Base-by-base conservation (phyloP, 495 filamentous ascomycete species). In the Monascus purpureus region DNA sequence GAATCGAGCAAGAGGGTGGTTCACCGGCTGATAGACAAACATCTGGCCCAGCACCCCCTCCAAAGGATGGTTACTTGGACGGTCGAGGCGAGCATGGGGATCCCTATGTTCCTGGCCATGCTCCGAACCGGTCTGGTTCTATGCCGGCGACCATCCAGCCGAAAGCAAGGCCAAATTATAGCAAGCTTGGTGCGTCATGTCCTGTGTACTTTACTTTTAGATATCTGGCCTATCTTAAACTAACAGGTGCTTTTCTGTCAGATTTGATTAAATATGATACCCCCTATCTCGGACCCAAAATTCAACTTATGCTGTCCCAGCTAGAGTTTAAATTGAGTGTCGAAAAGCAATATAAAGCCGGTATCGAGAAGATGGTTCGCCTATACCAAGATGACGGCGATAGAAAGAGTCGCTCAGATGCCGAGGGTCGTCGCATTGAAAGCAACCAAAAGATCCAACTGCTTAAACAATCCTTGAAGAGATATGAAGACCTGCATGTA, bases 261-360 rank as follows among this genome's bases (percentile, higher is more conserved):
- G 90, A 97, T 65, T 68, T 99, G 33, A 96, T 99, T 61, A 99
- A 95, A 74, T 94, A 85, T 62, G 92, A 99, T 52, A 96, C 88
- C 13, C 76, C 76, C 13, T 84, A 94, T 51, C 77, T 99, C 32
- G 90, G 90, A 17, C 92, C 92, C 20, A 84, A 92, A 36, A 99
- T 99, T 49, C 92, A 96, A 62, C 77, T 95, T 41, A 99, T 99
- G 90, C 64, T 99, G 47, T 93, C 90, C 12, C 90, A 99, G 54
- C 73, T 99, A 37, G 86, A 95, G 59, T 99, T 99, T 59, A 99
- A 99, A 59, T 64, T 96, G 28, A 96, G 88, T 46, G 92, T 99
- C 23, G 90, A 99, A 59, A 93, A 95, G 49, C 90, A 99, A 57
- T 99, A 99, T 59, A 90, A 96, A 45, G 92, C 92, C 39, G 90